These are phyloP conservation scores for Ceratobasidium sp. DNA, from an alignment of 1,284 basidiomycete genomes.

Conservation along the genomic window DNA sequence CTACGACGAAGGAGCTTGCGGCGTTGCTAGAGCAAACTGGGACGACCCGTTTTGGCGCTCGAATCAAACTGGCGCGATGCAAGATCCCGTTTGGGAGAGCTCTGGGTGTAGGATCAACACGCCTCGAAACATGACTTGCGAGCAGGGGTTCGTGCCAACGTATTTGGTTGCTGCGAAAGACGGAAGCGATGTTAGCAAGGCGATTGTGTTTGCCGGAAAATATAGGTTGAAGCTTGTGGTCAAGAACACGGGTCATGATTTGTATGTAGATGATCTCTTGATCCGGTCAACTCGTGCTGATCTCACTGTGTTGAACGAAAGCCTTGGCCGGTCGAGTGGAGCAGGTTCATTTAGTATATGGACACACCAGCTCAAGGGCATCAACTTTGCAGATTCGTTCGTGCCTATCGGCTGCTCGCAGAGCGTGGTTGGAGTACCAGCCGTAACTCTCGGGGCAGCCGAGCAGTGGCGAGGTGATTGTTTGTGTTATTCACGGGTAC, in stretches of 20 bases:
- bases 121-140: too few species aligned
- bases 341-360: constrained; percentile 43
- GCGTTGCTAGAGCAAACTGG: constrained; percentile 39
- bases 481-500: neutral
- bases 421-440: neutral
- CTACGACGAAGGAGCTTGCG: constrained; percentile 32
- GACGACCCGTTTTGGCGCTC: constrained; percentile 40
- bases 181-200: constrained; percentile 15
- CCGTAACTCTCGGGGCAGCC: neutral
- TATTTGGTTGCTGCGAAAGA: constrained; percentile 27
- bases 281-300: neutral
- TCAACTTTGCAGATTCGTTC: constrained; percentile 44
- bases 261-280: neutral
- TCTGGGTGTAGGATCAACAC: neutral
- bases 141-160: neutral
- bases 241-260: constrained; percentile 19
- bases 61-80: constrained; percentile 37
- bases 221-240: constrained; percentile 5
- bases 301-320: neutral
- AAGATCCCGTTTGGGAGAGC: constrained; percentile 17
- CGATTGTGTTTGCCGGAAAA: constrained; percentile 27
- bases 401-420: constrained; percentile 1
- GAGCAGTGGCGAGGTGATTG: constrained; percentile 35
- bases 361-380: constrained; percentile 13
- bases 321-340: constrained; percentile 43